Evolutionary conservation across 2,329 filamentous ascomycete genomes (phyloP).

Genomic region (Neoscytalidium dimidiatum): DNA sequence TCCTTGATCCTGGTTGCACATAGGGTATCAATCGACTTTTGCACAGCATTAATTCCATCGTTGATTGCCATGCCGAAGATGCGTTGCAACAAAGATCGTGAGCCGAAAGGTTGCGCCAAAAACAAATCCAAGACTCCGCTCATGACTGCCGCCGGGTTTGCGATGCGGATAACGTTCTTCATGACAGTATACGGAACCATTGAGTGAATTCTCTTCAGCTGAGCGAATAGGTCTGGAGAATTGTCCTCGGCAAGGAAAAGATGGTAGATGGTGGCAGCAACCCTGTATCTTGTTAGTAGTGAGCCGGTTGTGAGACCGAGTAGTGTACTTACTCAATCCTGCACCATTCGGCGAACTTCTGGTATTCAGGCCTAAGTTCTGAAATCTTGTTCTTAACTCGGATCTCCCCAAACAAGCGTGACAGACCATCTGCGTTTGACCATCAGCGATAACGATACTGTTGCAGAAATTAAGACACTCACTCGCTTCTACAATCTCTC

Average conservation of each 20-base stretch:
- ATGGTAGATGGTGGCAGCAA: constrained; percentile 95
- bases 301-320: neutral
- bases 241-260: constrained; percentile 98
- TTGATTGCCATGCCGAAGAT: constrained; percentile 91
- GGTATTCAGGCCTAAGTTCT: constrained; percentile 90
- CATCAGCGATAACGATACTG: constrained; percentile 21
- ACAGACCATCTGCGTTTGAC: constrained; percentile 74
- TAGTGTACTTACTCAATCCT: constrained; percentile 69
- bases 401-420: constrained; percentile 90
- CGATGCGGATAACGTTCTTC: constrained; percentile 95
- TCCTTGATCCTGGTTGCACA: constrained; percentile 75
- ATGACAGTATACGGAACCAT: constrained; percentile 89
- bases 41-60: constrained; percentile 84
- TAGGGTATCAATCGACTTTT: constrained; percentile 81
- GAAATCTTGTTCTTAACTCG: constrained; percentile 83
- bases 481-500: constrained; percentile 72
- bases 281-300: constrained; percentile 40
- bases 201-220: constrained; percentile 91
- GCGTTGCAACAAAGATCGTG: constrained; percentile 85
- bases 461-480: constrained; percentile 37
- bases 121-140: constrained; percentile 93
- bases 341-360: constrained; percentile 97
- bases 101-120: constrained; percentile 89
- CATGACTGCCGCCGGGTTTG: constrained; percentile 97
- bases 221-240: constrained; percentile 91